A percentile compares a stretch with the other conserved stretches of the same genome.
Conservation (phyloP, 2,329 filamentous ascomycete species). For the Acrocalymma vagum region DNA sequence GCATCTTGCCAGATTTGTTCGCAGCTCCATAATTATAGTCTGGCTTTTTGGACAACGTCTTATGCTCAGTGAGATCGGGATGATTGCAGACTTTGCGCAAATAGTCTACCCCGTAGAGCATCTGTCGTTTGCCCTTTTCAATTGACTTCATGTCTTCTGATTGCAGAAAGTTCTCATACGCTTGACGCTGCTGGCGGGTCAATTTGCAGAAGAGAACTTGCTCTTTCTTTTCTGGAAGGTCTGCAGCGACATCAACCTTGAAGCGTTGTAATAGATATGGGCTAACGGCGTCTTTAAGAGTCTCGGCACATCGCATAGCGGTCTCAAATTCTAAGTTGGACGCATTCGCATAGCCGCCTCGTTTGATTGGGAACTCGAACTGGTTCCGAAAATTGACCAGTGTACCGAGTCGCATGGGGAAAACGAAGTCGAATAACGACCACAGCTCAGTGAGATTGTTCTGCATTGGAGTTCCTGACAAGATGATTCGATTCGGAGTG, state of each 20-base stretch:
- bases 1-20: constrained; percentile 91
- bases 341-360: constrained; percentile 94
- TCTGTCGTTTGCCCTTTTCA: constrained; percentile 75
- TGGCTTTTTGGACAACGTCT: constrained; percentile 63
- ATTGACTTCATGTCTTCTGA: constrained; percentile 91
- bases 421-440: constrained; percentile 98
- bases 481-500: constrained; percentile 88
- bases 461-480: constrained; percentile 97
- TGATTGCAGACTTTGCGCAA: constrained; percentile 98
- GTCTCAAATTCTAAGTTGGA: constrained; percentile 94
- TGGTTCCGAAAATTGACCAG: constrained; percentile 89
- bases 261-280: constrained; percentile 91
- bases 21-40: constrained; percentile 81
- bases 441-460: constrained; percentile 95
- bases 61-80: constrained; percentile 83
- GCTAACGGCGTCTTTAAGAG: constrained; percentile 90
- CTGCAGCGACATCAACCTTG: constrained; percentile 92
- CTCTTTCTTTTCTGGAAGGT: constrained; percentile 94
- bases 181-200: constrained; percentile 78
- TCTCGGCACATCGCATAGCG: constrained; percentile 91
- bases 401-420: constrained; percentile 92
- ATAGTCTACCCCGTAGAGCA: constrained; percentile 89
- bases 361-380: constrained; percentile 92
- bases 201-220: constrained; percentile 96
- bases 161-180: constrained; percentile 81